Evolutionary conservation across 305 asterid species (phyloP), one percentile per base, ranked within the genome.

Genomic region (Stenogyne calaminthoides): DNA sequence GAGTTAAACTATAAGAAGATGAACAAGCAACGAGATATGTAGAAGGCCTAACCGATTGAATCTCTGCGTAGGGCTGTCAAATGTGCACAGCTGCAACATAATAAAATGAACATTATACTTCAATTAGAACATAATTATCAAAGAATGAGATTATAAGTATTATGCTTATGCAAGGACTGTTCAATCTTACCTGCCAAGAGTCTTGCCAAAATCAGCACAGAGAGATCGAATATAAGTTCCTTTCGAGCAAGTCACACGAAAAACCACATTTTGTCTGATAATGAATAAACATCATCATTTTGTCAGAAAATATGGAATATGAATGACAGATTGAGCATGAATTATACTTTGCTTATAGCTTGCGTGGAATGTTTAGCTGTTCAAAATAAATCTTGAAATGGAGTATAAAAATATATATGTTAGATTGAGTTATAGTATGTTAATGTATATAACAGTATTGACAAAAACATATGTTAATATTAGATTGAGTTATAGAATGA

Each of bases 161-260:
- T 22, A 9, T 74, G 64, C 10, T 40, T 22, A 9, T 74, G 64
- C 10, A 70, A 34, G n/a, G 14, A 54, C 12, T 5, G 2, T 40
- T 9, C 39, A 77, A 51, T 27, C 46, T 83, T 83, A 93, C 98
- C 97, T 93, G 80, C 93, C 88, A 7, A 89, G 86, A 62, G 91
- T 85, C 86, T 91, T 93, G 56, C 96, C 97, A 67, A 91, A 86
- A 86, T 93, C 98, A 57, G 96, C 96, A 77, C 96, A 91, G 58
- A 93, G 97, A 25, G 98, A 89, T 69, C 97, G 89, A 27, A 91
- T 74, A 71, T 89, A 93, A 39, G 98, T 91, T 69, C 98, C 98
- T 73, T 93, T 93, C 18, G 98, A 89, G 81, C 98, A 93, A 63
- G 86, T 88, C 72, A 86, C 91, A 32, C 93, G 90, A 77, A 91